Percentiles rank a stretch among this genome's conserved stretches.
phyloP scores from a whole-genome alignment of 2,329 filamentous ascomycete genomes.

The Fusarium goolgardi region DNA sequence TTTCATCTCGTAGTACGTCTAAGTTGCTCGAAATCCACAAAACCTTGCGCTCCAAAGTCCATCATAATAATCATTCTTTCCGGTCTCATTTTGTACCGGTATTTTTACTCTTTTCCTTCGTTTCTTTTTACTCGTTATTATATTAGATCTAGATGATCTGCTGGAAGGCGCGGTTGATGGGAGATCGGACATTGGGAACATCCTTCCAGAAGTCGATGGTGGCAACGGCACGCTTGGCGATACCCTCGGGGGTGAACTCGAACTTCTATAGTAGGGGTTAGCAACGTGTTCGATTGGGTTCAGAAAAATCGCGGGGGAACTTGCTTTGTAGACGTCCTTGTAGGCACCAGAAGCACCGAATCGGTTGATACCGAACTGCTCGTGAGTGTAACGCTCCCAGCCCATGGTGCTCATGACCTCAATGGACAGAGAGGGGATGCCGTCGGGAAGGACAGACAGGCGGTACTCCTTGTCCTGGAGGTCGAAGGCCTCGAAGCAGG shows the following conservation, averaged over 20 bases:
- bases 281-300: slow-evolving; percentile 25
- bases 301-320: slow-evolving; percentile 46
- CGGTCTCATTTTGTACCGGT: slow-evolving; percentile 27
- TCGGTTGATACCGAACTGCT: slow-evolving; percentile 99
- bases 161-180: slow-evolving; percentile 96
- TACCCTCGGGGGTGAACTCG: slow-evolving; percentile 97
- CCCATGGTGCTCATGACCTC: slow-evolving; percentile 98
- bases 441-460: slow-evolving; percentile 91
- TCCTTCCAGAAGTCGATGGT: slow-evolving; percentile 99
- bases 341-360: slow-evolving; percentile 98
- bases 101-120: slow-evolving; percentile 28
- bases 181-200: slow-evolving; percentile 87
- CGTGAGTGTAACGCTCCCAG: slow-evolving; percentile 99
- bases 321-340: slow-evolving; percentile 95
- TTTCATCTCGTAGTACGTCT: slow-evolving; percentile 45
- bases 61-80: slow-evolving; percentile 45
- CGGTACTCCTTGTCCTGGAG: slow-evolving; percentile 94
- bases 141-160: slow-evolving; percentile 81
- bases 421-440: slow-evolving; percentile 90
- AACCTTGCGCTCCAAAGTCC: slow-evolving; percentile 45
- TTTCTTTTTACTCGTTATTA: slow-evolving; percentile 33
- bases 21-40: slow-evolving; percentile 42
- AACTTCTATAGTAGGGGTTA: slow-evolving; percentile 79
- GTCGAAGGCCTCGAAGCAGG: slow-evolving; percentile 98
- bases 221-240: slow-evolving; percentile 91